Percentiles rank a stretch among this genome's conserved stretches.
phyloP scores from a whole-genome alignment of 441 rosid species.

The Breynia disticha region DNA sequence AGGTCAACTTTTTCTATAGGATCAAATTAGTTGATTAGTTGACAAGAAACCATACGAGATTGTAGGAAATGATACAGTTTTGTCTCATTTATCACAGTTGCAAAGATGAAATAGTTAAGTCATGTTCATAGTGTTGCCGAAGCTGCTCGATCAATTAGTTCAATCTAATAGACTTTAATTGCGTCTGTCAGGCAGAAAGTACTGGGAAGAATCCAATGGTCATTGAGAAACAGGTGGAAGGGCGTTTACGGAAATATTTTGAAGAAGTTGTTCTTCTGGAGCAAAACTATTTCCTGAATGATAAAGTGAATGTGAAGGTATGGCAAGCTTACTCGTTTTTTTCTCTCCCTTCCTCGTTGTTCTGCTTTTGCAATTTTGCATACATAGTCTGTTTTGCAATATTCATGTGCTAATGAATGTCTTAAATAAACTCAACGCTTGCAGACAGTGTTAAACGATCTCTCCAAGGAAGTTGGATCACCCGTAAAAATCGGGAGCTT shows the following conservation, averaged over 20 bases:
- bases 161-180: not conserved
- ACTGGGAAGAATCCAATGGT: conserved; percentile 71
- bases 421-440: not conserved
- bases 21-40: too few species aligned
- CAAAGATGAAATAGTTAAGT: too few species aligned
- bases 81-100: too few species aligned
- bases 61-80: too few species aligned
- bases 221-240: conserved; percentile 90
- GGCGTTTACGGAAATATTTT: conserved; percentile 77
- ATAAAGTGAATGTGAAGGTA: conserved; percentile 61
- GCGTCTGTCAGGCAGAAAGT: conserved; percentile 70
- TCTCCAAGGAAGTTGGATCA: conserved; percentile 73
- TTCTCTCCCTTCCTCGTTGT: not conserved
- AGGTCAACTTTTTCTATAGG: too few species aligned
- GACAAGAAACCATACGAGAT: too few species aligned
- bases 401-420: conserved; percentile 1
- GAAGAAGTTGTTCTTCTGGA: conserved; percentile 91
- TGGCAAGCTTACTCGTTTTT: conserved; percentile 2
- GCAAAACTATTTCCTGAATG: conserved; percentile 72
- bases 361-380: not conserved
- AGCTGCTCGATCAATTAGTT: not conserved
- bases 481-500: conserved; percentile 67
- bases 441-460: conserved; percentile 54
- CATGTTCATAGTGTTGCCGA: not conserved
- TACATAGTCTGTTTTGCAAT: conserved; percentile 1